These are phyloP conservation scores for Cokeromyces recurvatus DNA, from an alignment of 371 early-diverging fungal species.

Conservation along the genomic window DNA sequence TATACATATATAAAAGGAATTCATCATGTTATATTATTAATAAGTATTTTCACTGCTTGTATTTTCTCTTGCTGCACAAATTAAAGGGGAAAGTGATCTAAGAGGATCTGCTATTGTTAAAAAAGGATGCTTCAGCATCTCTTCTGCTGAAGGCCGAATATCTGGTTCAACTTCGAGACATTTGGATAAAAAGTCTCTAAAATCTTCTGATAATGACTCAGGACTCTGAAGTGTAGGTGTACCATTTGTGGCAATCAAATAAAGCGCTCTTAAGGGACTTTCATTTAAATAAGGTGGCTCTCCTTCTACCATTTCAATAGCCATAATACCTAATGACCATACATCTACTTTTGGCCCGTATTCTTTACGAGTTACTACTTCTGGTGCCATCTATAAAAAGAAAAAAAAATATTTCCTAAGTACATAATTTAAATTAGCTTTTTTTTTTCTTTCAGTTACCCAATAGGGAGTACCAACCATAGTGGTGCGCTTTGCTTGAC, in stretches of 20 bases:
- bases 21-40: too few species aligned
- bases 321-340: constrained; percentile 90
- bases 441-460: constrained; percentile 25
- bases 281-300: constrained; percentile 84
- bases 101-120: constrained; percentile 16
- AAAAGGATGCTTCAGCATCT: constrained; percentile 21
- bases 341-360: constrained; percentile 85
- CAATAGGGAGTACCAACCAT: constrained; percentile 82
- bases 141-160: constrained; percentile 20
- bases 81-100: constrained; percentile 19
- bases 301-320: constrained; percentile 72
- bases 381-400: constrained; percentile 66
- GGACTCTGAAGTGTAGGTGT: constrained; percentile 75
- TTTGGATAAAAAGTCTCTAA: constrained; percentile 62
- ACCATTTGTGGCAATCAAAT: constrained; percentile 80
- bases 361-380: constrained; percentile 75
- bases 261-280: constrained; percentile 72
- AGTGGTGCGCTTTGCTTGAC: constrained; percentile 61
- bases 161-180: constrained; percentile 65
- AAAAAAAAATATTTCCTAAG: too few species aligned
- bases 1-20: too few species aligned
- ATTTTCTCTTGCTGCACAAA: constrained; percentile 44
- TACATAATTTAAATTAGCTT: too few species aligned
- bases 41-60: too few species aligned
- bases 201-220: constrained; percentile 54